Percentiles rank a stretch among this genome's conserved stretches.
Conservation (phyloP, 2,329 filamentous ascomycete species). For the Hymenoscyphus infarciens region DNA sequence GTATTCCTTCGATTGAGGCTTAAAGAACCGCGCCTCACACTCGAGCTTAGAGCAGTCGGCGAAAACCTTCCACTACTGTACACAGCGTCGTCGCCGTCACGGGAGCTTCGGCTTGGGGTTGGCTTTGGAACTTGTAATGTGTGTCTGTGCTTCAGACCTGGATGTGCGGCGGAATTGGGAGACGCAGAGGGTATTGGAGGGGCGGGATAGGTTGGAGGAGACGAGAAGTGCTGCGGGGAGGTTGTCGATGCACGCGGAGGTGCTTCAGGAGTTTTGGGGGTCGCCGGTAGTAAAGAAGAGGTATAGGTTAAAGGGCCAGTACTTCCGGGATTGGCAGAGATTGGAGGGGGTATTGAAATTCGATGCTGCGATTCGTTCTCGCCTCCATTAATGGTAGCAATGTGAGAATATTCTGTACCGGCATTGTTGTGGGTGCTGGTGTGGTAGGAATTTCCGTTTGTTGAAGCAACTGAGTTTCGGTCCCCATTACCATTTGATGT, state of each 20-base stretch:
- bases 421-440: conserved; percentile 1
- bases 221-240: conserved; percentile 57
- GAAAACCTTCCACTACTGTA: conserved; percentile 80
- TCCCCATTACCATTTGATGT: conserved; percentile 30
- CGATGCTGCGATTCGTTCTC: conserved; percentile 3
- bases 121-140: conserved; percentile 81
- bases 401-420: background rate
- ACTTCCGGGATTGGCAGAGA: conserved; percentile 32
- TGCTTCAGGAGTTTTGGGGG: conserved; percentile 19
- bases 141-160: conserved; percentile 72
- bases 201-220: conserved; percentile 55
- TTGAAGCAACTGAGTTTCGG: conserved; percentile 29
- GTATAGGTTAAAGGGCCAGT: conserved; percentile 35
- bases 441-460: conserved; percentile 28
- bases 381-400: background rate
- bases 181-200: conserved; percentile 47
- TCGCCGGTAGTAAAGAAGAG: conserved; percentile 31
- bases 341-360: conserved; percentile 24
- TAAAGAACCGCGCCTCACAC: conserved; percentile 74
- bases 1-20: conserved; percentile 77
- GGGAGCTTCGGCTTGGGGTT: conserved; percentile 63
- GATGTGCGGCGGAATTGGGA: conserved; percentile 37
- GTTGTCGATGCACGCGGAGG: conserved; percentile 31
- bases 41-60: conserved; percentile 50
- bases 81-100: conserved; percentile 66